A percentile compares a stretch with the other conserved stretches of the same genome.
Evolutionary conservation across 352 stramenopile species (phyloP).

Genomic region (Saprolegnia parasitica): DNA sequence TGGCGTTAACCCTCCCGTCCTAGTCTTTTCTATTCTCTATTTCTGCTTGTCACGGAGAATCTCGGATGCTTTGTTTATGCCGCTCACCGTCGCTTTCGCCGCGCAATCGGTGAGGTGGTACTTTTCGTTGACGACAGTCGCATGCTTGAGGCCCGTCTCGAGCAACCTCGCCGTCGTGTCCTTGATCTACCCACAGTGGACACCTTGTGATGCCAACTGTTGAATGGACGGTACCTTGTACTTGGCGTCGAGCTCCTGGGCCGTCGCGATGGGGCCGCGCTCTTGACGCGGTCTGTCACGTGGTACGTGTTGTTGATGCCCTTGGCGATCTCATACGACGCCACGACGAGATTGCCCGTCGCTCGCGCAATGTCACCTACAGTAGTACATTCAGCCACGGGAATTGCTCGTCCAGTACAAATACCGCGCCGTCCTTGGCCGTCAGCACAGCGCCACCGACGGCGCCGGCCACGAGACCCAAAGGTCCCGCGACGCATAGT

Average conservation of each 20-base stretch:
- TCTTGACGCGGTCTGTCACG: constrained; percentile 8
- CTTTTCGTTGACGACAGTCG: constrained; percentile 4
- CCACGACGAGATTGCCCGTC: constrained; percentile 1
- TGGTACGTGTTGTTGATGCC: neutral
- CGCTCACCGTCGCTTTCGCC: neutral
- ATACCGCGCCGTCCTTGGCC: neutral
- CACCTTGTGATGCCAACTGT: neutral
- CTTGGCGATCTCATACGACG: constrained; percentile 14
- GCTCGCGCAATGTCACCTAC: constrained; percentile 12
- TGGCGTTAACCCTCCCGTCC: too few species aligned
- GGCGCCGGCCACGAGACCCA: neutral
- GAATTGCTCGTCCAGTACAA: neutral
- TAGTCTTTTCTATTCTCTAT: too few species aligned
- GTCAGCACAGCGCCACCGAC: constrained; percentile 1
- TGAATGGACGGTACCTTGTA: neutral
- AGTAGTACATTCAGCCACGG: neutral
- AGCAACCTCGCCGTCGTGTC: neutral
- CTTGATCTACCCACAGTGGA: neutral
- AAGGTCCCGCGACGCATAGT: neutral
- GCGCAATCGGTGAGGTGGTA: constrained; percentile 3
- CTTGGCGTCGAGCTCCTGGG: neutral
- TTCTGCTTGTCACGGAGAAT: neutral
- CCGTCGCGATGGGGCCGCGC: neutral
- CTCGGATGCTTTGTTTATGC: neutral
- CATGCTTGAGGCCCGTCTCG: neutral